Conservation (phyloP, 306 rosid species). For the Rosa chinensis region DNA sequence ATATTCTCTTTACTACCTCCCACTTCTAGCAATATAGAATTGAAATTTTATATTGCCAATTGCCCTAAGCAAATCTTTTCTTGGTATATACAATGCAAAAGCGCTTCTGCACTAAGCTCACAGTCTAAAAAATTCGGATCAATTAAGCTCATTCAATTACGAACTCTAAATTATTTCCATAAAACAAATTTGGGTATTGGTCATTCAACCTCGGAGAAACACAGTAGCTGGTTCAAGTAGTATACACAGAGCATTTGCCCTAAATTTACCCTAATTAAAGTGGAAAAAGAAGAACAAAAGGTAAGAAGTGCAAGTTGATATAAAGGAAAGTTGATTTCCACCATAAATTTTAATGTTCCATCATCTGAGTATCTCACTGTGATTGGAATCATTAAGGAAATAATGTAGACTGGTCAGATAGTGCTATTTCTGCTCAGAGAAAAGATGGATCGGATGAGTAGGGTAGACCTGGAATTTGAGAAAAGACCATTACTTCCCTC, state of each 20-base stretch:
- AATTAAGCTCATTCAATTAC: neutral
- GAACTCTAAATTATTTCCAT: neutral
- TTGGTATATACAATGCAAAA: conserved; percentile 5
- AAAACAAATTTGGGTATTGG: neutral
- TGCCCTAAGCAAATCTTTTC: conserved; percentile 9
- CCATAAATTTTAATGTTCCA: conserved; percentile 14
- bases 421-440: neutral
- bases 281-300: neutral
- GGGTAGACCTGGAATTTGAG: conserved; percentile 11
- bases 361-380: conserved; percentile 14
- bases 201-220: neutral
- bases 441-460: neutral
- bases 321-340: neutral
- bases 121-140: neutral
- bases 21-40: conserved; percentile 12
- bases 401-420: conserved; percentile 37
- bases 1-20: conserved; percentile 22
- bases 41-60: neutral
- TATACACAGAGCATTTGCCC: neutral
- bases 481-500: conserved; percentile 20
- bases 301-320: neutral
- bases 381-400: conserved; percentile 37
- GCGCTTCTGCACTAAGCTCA: conserved; percentile 18
- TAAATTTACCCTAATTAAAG: neutral
- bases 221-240: neutral